Conservation (phyloP, 495 filamentous ascomycete species). For the Penicillium taxi region DNA sequence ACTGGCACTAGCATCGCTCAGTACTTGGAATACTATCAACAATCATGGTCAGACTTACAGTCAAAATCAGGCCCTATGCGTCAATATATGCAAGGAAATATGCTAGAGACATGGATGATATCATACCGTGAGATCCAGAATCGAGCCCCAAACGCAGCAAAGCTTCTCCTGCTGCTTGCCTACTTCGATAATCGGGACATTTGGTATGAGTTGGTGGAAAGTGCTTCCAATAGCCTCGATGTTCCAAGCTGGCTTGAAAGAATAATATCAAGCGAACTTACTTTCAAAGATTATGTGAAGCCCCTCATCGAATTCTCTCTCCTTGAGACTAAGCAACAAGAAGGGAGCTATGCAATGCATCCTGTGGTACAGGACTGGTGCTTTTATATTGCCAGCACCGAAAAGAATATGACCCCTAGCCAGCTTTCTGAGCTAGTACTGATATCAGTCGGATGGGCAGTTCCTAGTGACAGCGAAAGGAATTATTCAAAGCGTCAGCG, state of each 20-base stretch:
- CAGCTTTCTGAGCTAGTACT: slow-evolving; percentile 17
- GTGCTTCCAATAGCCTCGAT: slow-evolving; percentile 5
- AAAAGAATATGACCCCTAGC: slow-evolving; percentile 3
- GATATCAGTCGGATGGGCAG: slow-evolving; percentile 19
- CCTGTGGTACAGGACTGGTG: slow-evolving; percentile 33
- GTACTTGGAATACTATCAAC: slow-evolving; percentile 32
- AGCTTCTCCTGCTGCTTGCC: slow-evolving; percentile 37
- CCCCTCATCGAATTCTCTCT: slow-evolving; percentile 27
- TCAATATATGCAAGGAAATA: slow-evolving; percentile 29
- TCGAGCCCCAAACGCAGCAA: slow-evolving; percentile 21
- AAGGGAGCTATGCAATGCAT: slow-evolving; percentile 25
- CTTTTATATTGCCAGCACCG: slow-evolving; percentile 9
- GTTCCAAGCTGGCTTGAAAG: slow-evolving; percentile 22
- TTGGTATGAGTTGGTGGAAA: slow-evolving; percentile 37
- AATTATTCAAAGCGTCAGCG: slow-evolving; percentile 24
- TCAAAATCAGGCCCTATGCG: slow-evolving; percentile 20
- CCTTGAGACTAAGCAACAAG: slow-evolving; percentile 19
- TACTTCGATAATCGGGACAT: slow-evolving; percentile 43
- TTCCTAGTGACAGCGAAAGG: slow-evolving; percentile 10
- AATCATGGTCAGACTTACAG: slow-evolving; percentile 32
- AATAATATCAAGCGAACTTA: slow-evolving; percentile 14
- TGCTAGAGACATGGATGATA: slow-evolving; percentile 40
- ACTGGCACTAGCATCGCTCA: slow-evolving; percentile 22
- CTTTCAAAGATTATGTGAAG: slow-evolving; percentile 22
- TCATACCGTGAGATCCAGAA: slow-evolving; percentile 34